phyloP scores from a whole-genome alignment of 805 yeast species.

The Kodamaea leandrae region DNA sequence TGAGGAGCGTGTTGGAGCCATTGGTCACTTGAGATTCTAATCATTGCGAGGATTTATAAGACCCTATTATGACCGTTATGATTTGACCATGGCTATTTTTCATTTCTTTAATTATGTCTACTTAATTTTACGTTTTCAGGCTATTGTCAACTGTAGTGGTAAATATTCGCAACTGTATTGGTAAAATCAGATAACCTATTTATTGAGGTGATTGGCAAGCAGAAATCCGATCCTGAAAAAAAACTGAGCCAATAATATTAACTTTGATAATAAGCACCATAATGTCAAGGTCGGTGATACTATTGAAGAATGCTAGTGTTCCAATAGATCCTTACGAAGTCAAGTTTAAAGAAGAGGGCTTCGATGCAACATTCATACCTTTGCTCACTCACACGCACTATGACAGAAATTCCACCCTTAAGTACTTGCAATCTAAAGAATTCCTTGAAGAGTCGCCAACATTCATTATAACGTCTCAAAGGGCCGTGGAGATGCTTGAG shows the following conservation, averaged over 20 bases:
- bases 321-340: conserved; percentile 67
- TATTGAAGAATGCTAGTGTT: conserved; percentile 69
- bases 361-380: conserved; percentile 62
- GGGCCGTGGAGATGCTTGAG: conserved; percentile 82
- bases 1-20: conserved; percentile 2
- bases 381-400: conserved; percentile 63
- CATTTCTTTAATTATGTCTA: conserved; percentile 3
- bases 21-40: neutral
- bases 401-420: conserved; percentile 44
- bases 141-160: no score
- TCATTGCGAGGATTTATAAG: neutral
- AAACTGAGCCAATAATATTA: neutral
- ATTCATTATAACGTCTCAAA: conserved; percentile 80
- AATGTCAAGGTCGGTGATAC: conserved; percentile 29
- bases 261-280: neutral
- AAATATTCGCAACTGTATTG: neutral
- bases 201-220: neutral
- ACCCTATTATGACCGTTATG: conserved; percentile 3
- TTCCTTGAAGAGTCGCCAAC: conserved; percentile 45
- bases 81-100: conserved; percentile 6
- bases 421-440: conserved; percentile 41
- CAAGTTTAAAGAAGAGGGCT: conserved; percentile 34
- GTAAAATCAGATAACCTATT: no score
- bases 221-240: neutral
- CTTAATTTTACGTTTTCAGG: neutral